phyloP scores from a whole-genome alignment of 225 moss, liverwort and hornwort species.

The Neckera pumila region DNA sequence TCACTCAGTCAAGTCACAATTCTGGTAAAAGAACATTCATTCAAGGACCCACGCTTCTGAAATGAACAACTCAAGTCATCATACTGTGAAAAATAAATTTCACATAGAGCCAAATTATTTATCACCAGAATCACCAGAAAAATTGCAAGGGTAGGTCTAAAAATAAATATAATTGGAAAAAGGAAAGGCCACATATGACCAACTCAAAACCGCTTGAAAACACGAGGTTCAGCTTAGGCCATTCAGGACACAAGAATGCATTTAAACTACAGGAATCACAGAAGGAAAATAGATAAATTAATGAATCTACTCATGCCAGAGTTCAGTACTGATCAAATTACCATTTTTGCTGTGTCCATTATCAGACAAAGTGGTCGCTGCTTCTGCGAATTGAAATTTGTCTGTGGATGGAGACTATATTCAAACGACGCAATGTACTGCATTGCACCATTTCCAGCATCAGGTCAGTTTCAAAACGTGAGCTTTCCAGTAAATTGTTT shows the following conservation, averaged over 20 bases:
- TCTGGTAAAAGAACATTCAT: background rate
- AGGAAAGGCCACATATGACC: background rate
- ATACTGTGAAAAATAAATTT: background rate
- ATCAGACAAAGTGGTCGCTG: constrained; percentile 59
- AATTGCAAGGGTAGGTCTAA: background rate
- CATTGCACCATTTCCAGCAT: background rate
- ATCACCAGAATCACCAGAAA: background rate
- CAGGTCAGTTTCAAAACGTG: background rate
- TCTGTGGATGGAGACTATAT: constrained; percentile 57
- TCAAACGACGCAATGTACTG: constrained; percentile 67
- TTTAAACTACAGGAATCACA: background rate
- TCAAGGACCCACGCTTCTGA: background rate
- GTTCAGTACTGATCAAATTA: background rate
- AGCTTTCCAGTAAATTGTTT: background rate
- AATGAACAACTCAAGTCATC: background rate
- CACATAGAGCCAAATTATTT: background rate
- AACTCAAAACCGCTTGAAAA: background rate
- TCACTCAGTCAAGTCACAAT: background rate
- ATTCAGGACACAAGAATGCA: background rate
- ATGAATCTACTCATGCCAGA: background rate
- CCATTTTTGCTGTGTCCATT: constrained; percentile 79
- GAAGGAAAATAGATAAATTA: background rate
- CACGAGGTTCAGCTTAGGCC: background rate
- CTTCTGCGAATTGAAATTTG: constrained; percentile 74
- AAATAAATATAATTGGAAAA: background rate